A percentile compares a stretch with the other conserved stretches of the same genome.
phyloP scores from a whole-genome alignment of 805 yeast species.

The Danielia oregonensis region DNA sequence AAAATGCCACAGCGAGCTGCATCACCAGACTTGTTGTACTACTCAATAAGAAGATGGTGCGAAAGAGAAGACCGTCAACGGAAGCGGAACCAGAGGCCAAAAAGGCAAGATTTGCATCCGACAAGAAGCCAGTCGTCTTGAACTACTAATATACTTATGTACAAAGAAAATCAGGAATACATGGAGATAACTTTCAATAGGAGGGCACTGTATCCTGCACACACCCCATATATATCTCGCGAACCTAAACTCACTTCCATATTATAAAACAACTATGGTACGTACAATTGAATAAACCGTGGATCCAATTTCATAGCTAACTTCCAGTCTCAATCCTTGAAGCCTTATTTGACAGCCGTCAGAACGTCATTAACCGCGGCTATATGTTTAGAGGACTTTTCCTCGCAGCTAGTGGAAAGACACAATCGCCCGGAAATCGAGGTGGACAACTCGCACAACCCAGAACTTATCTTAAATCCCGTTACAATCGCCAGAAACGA shows the following conservation, averaged over 20 bases:
- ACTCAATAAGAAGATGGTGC: slow-evolving; percentile 1
- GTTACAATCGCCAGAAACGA: slow-evolving; percentile 91
- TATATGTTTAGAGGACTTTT: slow-evolving; percentile 84
- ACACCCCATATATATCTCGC: no score
- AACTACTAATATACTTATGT: slow-evolving; percentile 10
- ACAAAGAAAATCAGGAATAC: no score
- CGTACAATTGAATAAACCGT: no score
- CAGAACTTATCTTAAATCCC: slow-evolving; percentile 83
- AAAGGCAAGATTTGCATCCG: slow-evolving; percentile 7
- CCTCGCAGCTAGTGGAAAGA: slow-evolving; percentile 93
- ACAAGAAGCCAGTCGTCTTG: slow-evolving; percentile 16
- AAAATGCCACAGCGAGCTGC: slow-evolving; percentile 2
- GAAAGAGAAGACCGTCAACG: slow-evolving; percentile 7
- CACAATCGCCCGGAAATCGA: slow-evolving; percentile 97
- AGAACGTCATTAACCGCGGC: slow-evolving; percentile 93
- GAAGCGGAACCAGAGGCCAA: slow-evolving; percentile 8
- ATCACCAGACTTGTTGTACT: slow-evolving; percentile 3
- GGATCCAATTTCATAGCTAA: no score
- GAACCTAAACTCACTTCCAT: no score
- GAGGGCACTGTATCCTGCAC: no score
- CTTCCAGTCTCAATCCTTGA: slow-evolving; percentile 88
- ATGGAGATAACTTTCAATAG: no score
- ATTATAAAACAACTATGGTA: no score
- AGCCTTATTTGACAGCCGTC: slow-evolving; percentile 92
- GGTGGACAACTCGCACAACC: slow-evolving; percentile 64